Conservation (phyloP, 164 flowering plant species). For the Vitis amurensis region DNA sequence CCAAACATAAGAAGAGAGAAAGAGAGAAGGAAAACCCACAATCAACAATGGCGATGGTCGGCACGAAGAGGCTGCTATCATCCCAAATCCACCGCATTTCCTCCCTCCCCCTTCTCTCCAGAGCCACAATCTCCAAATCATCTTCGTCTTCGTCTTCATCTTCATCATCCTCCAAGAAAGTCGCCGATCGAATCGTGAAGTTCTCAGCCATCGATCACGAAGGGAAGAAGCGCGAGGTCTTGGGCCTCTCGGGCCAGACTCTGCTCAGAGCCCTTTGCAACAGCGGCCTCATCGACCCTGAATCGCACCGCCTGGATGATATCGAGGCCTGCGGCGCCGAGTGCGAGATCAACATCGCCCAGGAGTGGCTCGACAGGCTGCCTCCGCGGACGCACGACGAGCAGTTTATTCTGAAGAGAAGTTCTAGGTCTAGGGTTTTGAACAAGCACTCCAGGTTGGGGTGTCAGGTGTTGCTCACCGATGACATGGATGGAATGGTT, state of each 20-base stretch:
- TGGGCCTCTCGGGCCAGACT: conserved; percentile 85
- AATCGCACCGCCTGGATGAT: conserved; percentile 84
- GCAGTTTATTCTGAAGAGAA: conserved; percentile 65
- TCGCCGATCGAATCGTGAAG: conserved; percentile 87
- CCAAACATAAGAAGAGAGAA: too few relatives aligned
- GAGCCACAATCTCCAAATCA: conserved; percentile 27
- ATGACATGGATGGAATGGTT: conserved; percentile 91
- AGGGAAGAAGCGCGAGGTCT: conserved; percentile 70
- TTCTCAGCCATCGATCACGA: conserved; percentile 75
- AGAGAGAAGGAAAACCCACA: not conserved
- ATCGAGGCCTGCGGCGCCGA: conserved; percentile 98
- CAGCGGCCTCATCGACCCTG: conserved; percentile 83
- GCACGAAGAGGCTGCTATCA: conserved; percentile 27
- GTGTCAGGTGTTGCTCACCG: conserved; percentile 80
- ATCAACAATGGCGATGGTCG: conserved; percentile 47
- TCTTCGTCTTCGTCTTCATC: conserved; percentile 27
- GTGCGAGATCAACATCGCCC: conserved; percentile 92
- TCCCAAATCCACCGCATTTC: conserved; percentile 41
- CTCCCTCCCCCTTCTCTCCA: conserved; percentile 29
- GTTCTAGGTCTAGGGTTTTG: conserved; percentile 57
- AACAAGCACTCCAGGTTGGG: conserved; percentile 89
- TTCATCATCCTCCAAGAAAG: conserved; percentile 53
- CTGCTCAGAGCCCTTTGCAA: conserved; percentile 72
- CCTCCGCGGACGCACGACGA: conserved; percentile 83
- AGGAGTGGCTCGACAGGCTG: conserved; percentile 89